Percentiles rank a stretch among this genome's conserved stretches.
Evolutionary conservation across 169 alveolate species (phyloP).

Genomic region (Eimeria nieschulzi): DNA sequence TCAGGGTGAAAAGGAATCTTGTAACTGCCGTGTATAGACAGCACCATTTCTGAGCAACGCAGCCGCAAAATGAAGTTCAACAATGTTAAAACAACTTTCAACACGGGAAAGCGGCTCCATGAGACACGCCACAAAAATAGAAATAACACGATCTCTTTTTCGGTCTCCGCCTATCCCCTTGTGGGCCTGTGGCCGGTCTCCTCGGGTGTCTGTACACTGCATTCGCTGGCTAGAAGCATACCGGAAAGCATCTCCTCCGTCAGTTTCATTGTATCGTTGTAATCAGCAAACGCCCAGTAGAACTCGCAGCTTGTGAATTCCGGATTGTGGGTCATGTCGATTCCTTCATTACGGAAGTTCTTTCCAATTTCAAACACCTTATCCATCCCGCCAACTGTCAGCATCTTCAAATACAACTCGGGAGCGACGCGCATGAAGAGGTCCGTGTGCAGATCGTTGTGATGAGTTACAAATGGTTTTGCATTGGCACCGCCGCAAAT

Average conservation of each 20-base stretch:
- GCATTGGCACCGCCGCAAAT: constrained; percentile 99
- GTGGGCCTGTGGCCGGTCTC: too few relatives aligned
- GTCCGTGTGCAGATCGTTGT: constrained; percentile 96
- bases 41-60: constrained; percentile 79
- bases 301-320: constrained; percentile 99
- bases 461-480: constrained; percentile 97
- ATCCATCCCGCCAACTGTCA: constrained; percentile 97
- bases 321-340: constrained; percentile 98
- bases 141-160: too few relatives aligned
- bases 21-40: constrained; percentile 92
- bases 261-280: constrained; percentile 95
- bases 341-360: constrained; percentile 99
- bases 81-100: too few relatives aligned
- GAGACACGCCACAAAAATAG: too few relatives aligned
- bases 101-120: not conserved
- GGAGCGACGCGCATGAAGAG: constrained; percentile 99
- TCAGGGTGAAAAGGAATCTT: constrained; percentile 95
- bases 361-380: constrained; percentile 98
- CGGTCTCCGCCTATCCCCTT: too few relatives aligned
- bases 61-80: too few relatives aligned
- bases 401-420: constrained; percentile 96
- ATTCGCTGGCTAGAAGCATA: not conserved
- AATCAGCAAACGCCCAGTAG: constrained; percentile 97
- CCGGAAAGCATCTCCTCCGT: constrained; percentile 96
- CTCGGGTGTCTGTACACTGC: too few relatives aligned